Base-by-base conservation (phyloP, 1,139 yeast species). In the Hanseniaspora uvarum region DNA sequence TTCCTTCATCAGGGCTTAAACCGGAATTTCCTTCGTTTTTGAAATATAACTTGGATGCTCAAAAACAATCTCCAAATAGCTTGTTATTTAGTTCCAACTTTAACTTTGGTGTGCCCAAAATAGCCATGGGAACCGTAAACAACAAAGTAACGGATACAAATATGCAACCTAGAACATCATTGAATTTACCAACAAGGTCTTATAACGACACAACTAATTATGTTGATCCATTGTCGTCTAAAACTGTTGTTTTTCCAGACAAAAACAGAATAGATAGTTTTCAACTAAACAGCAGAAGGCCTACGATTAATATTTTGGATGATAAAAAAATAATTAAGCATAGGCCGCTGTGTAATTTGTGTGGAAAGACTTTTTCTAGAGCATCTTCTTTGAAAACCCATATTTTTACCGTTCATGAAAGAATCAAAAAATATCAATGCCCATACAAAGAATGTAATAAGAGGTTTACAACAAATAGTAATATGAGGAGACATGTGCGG, bases 401-500 rank as follows among this genome's bases (percentile, higher is more conserved):
- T 34, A 34, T 49, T 16, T 21, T 41, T 16, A 49, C 53, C 2
- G 53, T 49, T 26, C 53, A 49, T 41, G 45, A 49, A 40, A 41
- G 23, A 41, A 49, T 41, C 2, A 49, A 41, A 21, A 49, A 41
- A 12, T 49, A 34, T 34, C 26, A 49, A 24, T 49, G 53, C 18
- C 41, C 53, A 33, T 41, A 41, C 36, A 11, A 12, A 3, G 21
- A 14, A 6, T 49, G 47, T 34, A 49, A 24, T 12, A 49, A 49
- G 21, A 30, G 24, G 12, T 48, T 48, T 18, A 48, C 46, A 12
- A 48, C 52, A 28, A 48, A 48, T n/a, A 48, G 52, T 19, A 48
- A 48, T 19, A 48, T 48, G 52, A 48, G 46, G 40, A 48, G 52
- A 33, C 52, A 48, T 33, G 26, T 48, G 10, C 36, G 52, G 4